phyloP scores from a whole-genome alignment of 345 rosid species.

The Linum usitatissimum region DNA sequence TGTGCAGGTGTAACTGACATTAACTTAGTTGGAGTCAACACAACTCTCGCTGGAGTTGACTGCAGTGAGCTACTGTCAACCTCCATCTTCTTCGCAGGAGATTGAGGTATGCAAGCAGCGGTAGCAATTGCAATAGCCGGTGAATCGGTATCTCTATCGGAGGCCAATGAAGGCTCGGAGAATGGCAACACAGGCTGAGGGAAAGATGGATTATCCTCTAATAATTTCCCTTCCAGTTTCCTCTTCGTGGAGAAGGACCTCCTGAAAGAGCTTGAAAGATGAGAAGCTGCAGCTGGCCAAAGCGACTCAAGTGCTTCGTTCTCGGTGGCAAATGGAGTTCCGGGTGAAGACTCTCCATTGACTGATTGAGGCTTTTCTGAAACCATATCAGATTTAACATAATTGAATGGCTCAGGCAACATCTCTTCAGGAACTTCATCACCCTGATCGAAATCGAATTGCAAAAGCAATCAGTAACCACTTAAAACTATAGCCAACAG shows the following conservation, averaged over 20 bases:
- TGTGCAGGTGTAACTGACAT: constrained; percentile 35
- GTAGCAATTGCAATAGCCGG: constrained; percentile 9
- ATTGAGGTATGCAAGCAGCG: constrained; percentile 15
- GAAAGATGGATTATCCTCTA: background rate
- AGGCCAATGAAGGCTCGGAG: constrained; percentile 10
- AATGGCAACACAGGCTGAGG: constrained; percentile 14
- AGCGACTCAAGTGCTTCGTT: constrained; percentile 9
- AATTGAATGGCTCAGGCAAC: constrained; percentile 64
- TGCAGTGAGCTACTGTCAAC: constrained; percentile 17
- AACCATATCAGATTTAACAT: constrained; percentile 13
- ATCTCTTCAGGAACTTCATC: constrained; percentile 65
- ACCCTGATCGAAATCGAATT: constrained; percentile 29
- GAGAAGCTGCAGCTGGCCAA: constrained; percentile 33
- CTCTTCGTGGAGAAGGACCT: constrained; percentile 33
- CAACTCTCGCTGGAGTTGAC: constrained; percentile 59
- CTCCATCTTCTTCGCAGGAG: constrained; percentile 32
- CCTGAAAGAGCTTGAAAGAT: constrained; percentile 29
- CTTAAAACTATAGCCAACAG: background rate
- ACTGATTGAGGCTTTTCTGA: constrained; percentile 2
- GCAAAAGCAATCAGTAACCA: background rate
- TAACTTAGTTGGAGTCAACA: constrained; percentile 41
- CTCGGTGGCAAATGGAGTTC: background rate
- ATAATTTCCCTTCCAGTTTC: constrained; percentile 3
- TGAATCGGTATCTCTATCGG: constrained; percentile 12
- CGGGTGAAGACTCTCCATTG: background rate